Evolutionary conservation across 192 early-diverging fungal species (phyloP).

Genomic region (Coemansia sp.): DNA sequence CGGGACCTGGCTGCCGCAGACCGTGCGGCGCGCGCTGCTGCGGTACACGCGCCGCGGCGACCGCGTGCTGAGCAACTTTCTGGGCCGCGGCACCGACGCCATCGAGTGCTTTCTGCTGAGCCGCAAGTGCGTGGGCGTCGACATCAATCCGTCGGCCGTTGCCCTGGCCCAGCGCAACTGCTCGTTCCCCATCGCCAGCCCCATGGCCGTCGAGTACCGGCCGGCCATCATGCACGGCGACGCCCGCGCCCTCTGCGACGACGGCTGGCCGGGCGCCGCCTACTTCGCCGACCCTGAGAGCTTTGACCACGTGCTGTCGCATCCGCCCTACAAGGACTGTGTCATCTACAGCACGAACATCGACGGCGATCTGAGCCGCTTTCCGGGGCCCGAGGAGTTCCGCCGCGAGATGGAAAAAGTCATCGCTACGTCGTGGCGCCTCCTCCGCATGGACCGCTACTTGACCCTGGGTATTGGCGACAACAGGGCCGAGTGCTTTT

Average conservation of each 20-base stretch:
- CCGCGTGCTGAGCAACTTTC: conserved; percentile 86
- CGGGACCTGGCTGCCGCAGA: conserved; percentile 94
- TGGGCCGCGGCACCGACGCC: conserved; percentile 93
- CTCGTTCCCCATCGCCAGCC: conserved; percentile 67
- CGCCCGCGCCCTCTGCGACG: conserved; percentile 65
- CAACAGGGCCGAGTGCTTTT: conserved; percentile 89
- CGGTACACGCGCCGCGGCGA: conserved; percentile 79
- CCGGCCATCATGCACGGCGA: conserved; percentile 86
- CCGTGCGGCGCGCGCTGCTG: conserved; percentile 77
- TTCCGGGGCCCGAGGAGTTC: conserved; percentile 77
- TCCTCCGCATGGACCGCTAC: conserved; percentile 73
- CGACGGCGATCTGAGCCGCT: conserved; percentile 82
- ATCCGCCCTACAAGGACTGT: conserved; percentile 96
- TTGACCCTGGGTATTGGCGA: conserved; percentile 93
- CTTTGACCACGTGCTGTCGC: conserved; percentile 89
- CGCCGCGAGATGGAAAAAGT: conserved; percentile 76
- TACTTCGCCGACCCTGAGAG: conserved; percentile 72
- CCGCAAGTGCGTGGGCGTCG: conserved; percentile 80
- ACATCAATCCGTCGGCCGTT: conserved; percentile 89
- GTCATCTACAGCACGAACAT: conserved; percentile 85
- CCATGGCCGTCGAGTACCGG: conserved; percentile 74
- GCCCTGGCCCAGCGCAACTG: conserved; percentile 86
- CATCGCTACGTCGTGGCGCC: conserved; percentile 68
- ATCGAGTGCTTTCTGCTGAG: conserved; percentile 85
- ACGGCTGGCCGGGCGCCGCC: conserved; percentile 52